These are phyloP conservation scores for Anthoceros angustus DNA, from an alignment of 225 moss, liverwort and hornwort species.

Conservation along the genomic window DNA sequence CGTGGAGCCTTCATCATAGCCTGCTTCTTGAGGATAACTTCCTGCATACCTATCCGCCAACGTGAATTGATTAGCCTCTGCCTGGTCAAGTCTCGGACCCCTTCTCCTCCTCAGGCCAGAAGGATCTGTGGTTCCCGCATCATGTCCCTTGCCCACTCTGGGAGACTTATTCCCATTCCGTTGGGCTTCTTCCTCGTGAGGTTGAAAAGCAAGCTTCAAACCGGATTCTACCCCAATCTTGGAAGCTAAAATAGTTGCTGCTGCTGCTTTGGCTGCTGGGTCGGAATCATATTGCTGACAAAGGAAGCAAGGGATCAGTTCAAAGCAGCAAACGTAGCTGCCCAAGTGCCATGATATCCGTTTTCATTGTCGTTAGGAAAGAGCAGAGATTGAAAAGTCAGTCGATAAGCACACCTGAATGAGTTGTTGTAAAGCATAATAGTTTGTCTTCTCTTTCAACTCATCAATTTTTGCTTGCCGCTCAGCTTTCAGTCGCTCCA, in stretches of 20 bases:
- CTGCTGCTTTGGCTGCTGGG: slow-evolving; percentile 95
- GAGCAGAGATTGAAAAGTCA: neutral
- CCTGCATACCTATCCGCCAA: slow-evolving; percentile 11
- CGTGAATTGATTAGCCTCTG: slow-evolving; percentile 9
- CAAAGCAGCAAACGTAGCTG: neutral
- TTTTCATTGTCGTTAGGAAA: neutral
- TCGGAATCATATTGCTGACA: slow-evolving; percentile 91
- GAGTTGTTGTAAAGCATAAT: slow-evolving; percentile 80
- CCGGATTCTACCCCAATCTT: slow-evolving; percentile 89
- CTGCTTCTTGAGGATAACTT: slow-evolving; percentile 24
- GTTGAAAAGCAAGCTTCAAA: slow-evolving; percentile 65
- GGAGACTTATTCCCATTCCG: slow-evolving; percentile 38
- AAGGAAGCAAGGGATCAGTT: neutral
- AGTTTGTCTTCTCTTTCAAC: slow-evolving; percentile 94
- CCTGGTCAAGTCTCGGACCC: slow-evolving; percentile 19
- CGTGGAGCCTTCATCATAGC: slow-evolving; percentile 3
- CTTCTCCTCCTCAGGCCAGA: slow-evolving; percentile 54
- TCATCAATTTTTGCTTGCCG: slow-evolving; percentile 90
- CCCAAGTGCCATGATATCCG: neutral
- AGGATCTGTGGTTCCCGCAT: slow-evolving; percentile 18
- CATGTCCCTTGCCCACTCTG: slow-evolving; percentile 15
- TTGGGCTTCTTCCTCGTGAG: slow-evolving; percentile 45
- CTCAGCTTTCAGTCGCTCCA: slow-evolving; percentile 74
- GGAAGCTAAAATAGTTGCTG: slow-evolving; percentile 87
- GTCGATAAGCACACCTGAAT: slow-evolving; percentile 48